A percentile compares a stretch with the other conserved stretches of the same genome.
phyloP scores from a whole-genome alignment of 208 protist species.

The Balamuthia mandrillaris region DNA sequence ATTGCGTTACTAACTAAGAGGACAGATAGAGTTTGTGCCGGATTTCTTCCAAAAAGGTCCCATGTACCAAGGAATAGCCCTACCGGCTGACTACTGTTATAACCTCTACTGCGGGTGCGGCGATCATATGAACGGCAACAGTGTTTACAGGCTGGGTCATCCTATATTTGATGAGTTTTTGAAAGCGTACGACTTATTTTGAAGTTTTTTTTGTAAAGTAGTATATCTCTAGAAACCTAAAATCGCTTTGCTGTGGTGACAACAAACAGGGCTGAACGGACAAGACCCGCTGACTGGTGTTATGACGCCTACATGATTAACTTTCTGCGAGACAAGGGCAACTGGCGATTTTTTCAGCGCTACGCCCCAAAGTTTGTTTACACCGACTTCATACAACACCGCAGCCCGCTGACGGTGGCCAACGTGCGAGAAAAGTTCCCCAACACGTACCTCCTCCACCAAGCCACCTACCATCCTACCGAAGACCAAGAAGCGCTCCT shows the following conservation, averaged over 20 bases:
- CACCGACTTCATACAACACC: conserved; percentile 37
- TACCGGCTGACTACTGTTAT: conserved; percentile 19
- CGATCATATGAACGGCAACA: conserved; percentile 33
- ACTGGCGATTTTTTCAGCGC: conserved; percentile 29
- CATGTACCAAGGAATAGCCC: not conserved
- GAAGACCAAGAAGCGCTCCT: not conserved
- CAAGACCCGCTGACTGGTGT: too few species aligned
- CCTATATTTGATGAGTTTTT: conserved; percentile 36
- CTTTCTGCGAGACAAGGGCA: not conserved
- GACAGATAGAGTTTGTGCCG: too few species aligned
- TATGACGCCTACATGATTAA: conserved; percentile 27
- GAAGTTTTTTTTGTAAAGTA: too few species aligned
- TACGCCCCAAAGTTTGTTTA: conserved; percentile 42
- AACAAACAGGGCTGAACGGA: too few species aligned
- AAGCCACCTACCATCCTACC: not conserved
- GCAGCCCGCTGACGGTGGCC: not conserved
- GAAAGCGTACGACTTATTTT: not conserved
- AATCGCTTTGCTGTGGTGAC: too few species aligned
- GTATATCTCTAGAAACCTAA: too few species aligned
- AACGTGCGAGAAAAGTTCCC: not conserved
- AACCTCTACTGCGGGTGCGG: conserved; percentile 36
- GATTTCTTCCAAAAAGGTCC: conserved; percentile 37
- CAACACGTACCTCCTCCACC: conserved; percentile 29
- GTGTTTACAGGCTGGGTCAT: conserved; percentile 4
- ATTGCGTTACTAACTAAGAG: too few species aligned